Conservation (phyloP, 2,329 filamentous ascomycete species). For the Diplodia scrobiculata region DNA sequence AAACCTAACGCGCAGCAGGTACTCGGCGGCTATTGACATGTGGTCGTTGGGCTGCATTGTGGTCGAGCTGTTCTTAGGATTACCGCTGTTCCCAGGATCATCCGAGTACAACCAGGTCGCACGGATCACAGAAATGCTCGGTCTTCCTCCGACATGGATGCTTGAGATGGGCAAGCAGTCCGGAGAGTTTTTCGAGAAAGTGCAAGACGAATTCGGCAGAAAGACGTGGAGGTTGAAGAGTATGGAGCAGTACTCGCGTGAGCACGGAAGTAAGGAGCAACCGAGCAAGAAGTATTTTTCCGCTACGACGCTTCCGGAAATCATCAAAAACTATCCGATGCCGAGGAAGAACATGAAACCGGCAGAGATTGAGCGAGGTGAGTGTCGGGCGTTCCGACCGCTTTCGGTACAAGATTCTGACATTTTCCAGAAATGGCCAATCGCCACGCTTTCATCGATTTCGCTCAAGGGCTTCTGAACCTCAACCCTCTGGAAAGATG, state of each 20-base stretch:
- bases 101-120: conserved; percentile 99
- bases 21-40: conserved; percentile 99
- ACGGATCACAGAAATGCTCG: conserved; percentile 96
- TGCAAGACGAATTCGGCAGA: conserved; percentile 85
- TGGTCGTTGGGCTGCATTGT: conserved; percentile 99
- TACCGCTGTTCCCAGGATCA: conserved; percentile 92
- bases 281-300: conserved; percentile 99
- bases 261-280: conserved; percentile 95
- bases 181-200: conserved; percentile 95
- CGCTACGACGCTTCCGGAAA: conserved; percentile 88
- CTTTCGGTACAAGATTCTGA: conserved; percentile 31
- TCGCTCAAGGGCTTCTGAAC: conserved; percentile 86
- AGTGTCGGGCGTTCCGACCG: conserved; percentile 36
- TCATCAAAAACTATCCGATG: conserved; percentile 98
- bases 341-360: conserved; percentile 99
- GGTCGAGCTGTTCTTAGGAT: conserved; percentile 91
- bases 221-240: conserved; percentile 90
- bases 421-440: conserved; percentile 86
- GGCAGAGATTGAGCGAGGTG: conserved; percentile 93
- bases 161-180: conserved; percentile 98
- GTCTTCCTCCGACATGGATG: conserved; percentile 97
- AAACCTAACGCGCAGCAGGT: conserved; percentile 50
- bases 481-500: conserved; percentile 96
- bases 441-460: conserved; percentile 94
- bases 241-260: conserved; percentile 96